Base-by-base conservation (phyloP, 2,329 filamentous ascomycete genomes). In the Aspergillus oerlinghausenensis region DNA sequence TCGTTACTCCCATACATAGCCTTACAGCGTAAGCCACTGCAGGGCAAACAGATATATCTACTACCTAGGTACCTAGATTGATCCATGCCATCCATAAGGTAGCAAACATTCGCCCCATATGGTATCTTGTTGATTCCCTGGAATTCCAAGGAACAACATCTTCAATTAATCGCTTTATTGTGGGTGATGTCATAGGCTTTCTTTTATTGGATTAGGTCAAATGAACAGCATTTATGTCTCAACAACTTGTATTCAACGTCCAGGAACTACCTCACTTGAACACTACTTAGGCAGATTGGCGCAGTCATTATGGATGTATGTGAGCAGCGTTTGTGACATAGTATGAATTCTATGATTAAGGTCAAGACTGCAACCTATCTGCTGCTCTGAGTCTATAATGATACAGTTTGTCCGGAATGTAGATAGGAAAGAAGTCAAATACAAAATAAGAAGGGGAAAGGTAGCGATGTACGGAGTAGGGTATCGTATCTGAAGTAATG, bases 401-500 rank as follows among this genome's bases (percentile, higher is more conserved):
- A 38, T 7, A 38, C 14, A 38, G 6, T 14, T 38, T 17, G 32
- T 17, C 32, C 32, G 32, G 11, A n/a, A 38, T 38, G 32, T 38
- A 38, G 23, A 56, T 14, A 23, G 17, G 21, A 9, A 21, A n/a
- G 23, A 21, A 50, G 32, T 4, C n/a, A 6, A n/a, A 50, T 23
- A 49, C 25, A 35, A 26, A 32, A n/a, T n/a, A 47, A 14, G 32
- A 11, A 21, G 43, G 57, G n/a, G 21, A 45, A 45, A 45, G 8
- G 10, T 9, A 23, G 42, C 42, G 10, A 23, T 45, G 19, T n/a
- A n/a, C n/a, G n/a, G n/a, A n/a, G n/a, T 23, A 47, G 43, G 43
- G 43, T 47, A 47, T 47, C 43, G 58, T 60, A 61, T 57, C 54
- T 51, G 48, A 25, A 43, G 25, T 50, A 45, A 35, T 7, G 32